A percentile compares a stretch with the other conserved stretches of the same genome.
phyloP scores from a whole-genome alignment of 805 yeast genomes.

The Metschnikowia lochheadii region DNA sequence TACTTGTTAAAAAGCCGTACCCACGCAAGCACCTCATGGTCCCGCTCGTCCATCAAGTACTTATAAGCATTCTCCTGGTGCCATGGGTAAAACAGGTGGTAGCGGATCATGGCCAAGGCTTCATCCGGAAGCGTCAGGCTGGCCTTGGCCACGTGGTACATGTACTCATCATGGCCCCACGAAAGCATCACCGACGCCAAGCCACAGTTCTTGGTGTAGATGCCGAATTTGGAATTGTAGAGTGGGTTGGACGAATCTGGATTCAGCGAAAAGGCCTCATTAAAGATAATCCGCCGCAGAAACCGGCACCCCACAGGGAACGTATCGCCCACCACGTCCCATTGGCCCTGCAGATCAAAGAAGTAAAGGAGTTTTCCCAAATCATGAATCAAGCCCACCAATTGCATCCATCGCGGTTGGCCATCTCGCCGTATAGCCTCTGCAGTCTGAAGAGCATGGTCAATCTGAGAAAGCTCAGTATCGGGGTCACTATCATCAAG shows the following conservation, averaged over 20 bases:
- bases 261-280: constrained; percentile 55
- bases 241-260: constrained; percentile 62
- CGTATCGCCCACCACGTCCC: constrained; percentile 81
- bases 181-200: constrained; percentile 65
- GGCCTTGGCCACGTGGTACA: constrained; percentile 66
- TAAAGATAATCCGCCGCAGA: constrained; percentile 55
- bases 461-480: constrained; percentile 69
- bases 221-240: constrained; percentile 62
- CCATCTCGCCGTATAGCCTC: constrained; percentile 66
- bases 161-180: constrained; percentile 80
- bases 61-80: constrained; percentile 66
- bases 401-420: constrained; percentile 72
- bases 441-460: constrained; percentile 72
- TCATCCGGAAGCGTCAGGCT: constrained; percentile 62
- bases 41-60: constrained; percentile 62
- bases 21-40: constrained; percentile 55
- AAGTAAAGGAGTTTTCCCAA: constrained; percentile 66
- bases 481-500: constrained; percentile 75
- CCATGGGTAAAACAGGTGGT: constrained; percentile 76
- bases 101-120: constrained; percentile 69
- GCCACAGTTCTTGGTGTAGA: constrained; percentile 62
- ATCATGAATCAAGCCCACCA: constrained; percentile 70
- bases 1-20: constrained; percentile 65
- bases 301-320: constrained; percentile 71
- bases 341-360: constrained; percentile 69